Percentiles rank a stretch among this genome's conserved stretches.
Conservation (phyloP, 2,329 filamentous ascomycete species). For the Aureobasidium sp. region DNA sequence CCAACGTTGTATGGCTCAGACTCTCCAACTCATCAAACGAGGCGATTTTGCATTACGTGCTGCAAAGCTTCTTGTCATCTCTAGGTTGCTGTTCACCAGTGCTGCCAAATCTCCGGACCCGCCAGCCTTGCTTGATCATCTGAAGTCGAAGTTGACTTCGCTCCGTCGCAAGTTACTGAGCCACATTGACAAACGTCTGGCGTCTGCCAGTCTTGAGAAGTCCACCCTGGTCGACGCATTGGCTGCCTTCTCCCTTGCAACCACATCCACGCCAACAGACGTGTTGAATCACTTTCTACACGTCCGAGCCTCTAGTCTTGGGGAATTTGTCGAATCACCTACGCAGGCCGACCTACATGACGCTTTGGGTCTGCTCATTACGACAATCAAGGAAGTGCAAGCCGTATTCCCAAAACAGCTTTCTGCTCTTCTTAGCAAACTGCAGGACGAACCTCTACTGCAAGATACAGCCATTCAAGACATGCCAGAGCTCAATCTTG, state of each 20-base stretch:
- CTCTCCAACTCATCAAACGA: constrained; percentile 44
- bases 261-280: constrained; percentile 70
- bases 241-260: constrained; percentile 72
- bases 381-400: constrained; percentile 69
- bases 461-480: constrained; percentile 58
- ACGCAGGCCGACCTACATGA: constrained; percentile 48
- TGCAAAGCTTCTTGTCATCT: constrained; percentile 62
- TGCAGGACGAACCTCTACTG: constrained; percentile 64
- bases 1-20: constrained; percentile 45
- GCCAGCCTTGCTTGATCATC: constrained; percentile 49
- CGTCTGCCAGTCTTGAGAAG: constrained; percentile 28
- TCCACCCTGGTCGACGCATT: constrained; percentile 59
- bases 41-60: constrained; percentile 44
- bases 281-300: constrained; percentile 70
- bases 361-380: constrained; percentile 63
- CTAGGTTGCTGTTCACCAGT: constrained; percentile 65
- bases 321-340: constrained; percentile 48
- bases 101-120: constrained; percentile 46
- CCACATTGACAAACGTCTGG: constrained; percentile 49
- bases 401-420: constrained; percentile 64
- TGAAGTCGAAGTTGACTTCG: constrained; percentile 54
- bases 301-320: constrained; percentile 60
- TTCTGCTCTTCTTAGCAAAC: constrained; percentile 54
- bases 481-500: constrained; percentile 64
- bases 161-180: constrained; percentile 57